Evolutionary conservation across 2,329 filamentous ascomycete species (phyloP).

Genomic region (Fusarium vanettenii): DNA sequence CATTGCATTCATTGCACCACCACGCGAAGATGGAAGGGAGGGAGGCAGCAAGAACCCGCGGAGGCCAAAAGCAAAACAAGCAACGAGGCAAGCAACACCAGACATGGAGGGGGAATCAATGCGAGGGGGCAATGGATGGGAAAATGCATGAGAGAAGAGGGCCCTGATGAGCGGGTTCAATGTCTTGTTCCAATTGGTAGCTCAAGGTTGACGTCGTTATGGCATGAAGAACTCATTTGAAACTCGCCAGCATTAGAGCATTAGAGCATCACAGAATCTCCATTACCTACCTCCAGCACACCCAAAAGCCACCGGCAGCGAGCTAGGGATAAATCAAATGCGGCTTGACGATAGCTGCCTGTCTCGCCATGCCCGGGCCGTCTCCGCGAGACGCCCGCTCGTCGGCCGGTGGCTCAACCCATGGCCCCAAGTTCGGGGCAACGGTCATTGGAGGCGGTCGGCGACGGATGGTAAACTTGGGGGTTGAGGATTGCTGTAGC

Average conservation of each 20-base stretch:
- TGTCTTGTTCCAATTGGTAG: background rate
- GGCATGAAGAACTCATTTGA: background rate
- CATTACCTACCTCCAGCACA: background rate
- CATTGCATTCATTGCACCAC: constrained; percentile 12
- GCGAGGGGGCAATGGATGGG: background rate
- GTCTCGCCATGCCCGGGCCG: constrained; percentile 32
- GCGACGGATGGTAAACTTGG: constrained; percentile 1
- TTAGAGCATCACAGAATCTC: background rate
- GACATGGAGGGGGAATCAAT: constrained; percentile 1
- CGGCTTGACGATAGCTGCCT: constrained; percentile 14
- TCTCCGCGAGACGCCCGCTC: constrained; percentile 40
- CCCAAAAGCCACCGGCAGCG: background rate
- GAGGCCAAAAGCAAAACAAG: background rate
- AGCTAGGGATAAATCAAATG: constrained; percentile 2
- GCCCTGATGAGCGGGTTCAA: background rate
- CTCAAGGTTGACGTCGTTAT: background rate
- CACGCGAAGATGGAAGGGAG: background rate
- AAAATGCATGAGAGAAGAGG: background rate
- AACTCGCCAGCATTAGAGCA: background rate
- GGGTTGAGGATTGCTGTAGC: constrained; percentile 10
- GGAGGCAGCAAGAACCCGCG: background rate
- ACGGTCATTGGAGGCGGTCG: constrained; percentile 3
- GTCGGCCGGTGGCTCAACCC: constrained; percentile 22
- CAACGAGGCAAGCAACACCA: background rate
- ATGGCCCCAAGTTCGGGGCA: constrained; percentile 7